Percentiles rank a stretch among this genome's conserved stretches.
Evolutionary conservation across 2,329 filamentous ascomycete genomes (phyloP).

Genomic region (Phialocephala subalpina): DNA sequence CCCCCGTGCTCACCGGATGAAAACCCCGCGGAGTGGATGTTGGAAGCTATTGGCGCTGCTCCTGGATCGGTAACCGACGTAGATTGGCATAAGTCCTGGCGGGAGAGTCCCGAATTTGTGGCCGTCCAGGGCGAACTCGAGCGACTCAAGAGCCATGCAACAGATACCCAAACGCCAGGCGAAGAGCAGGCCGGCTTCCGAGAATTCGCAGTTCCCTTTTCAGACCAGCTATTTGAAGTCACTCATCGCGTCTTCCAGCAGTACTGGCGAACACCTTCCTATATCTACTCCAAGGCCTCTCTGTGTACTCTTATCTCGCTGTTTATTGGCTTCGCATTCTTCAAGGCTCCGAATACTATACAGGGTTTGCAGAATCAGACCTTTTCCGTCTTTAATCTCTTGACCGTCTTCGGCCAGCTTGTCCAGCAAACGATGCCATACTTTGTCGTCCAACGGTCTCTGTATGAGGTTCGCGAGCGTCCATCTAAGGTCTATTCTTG

Average conservation of each 20-base stretch:
- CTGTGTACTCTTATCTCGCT: conserved; percentile 15
- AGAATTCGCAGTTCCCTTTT: conserved; percentile 69
- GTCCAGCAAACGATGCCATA: conserved; percentile 80
- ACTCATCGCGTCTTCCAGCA: conserved; percentile 64
- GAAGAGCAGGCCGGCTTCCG: too few relatives aligned
- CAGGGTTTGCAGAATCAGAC: conserved; percentile 74
- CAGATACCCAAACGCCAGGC: conserved; percentile 42
- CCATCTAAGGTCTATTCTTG: conserved; percentile 82
- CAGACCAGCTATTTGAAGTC: conserved; percentile 59
- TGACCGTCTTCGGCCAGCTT: conserved; percentile 68
- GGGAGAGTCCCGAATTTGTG: conserved; percentile 40
- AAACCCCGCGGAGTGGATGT: conserved; percentile 86
- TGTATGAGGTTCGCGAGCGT: conserved; percentile 76
- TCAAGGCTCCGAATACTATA: conserved; percentile 61
- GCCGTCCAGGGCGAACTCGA: conserved; percentile 42
- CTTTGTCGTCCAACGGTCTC: conserved; percentile 56
- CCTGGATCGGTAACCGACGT: conserved; percentile 66
- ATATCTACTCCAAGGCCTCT: conserved; percentile 45
- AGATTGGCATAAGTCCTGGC: conserved; percentile 70
- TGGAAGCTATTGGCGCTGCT: conserved; percentile 61
- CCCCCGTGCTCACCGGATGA: conserved; percentile 68
- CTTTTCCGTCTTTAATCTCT: conserved; percentile 77
- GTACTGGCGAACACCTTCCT: conserved; percentile 71
- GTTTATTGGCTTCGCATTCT: conserved; percentile 76
- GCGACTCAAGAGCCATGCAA: too few relatives aligned